Conservation (phyloP, 148 eudicot species). For the Cornus florida region DNA sequence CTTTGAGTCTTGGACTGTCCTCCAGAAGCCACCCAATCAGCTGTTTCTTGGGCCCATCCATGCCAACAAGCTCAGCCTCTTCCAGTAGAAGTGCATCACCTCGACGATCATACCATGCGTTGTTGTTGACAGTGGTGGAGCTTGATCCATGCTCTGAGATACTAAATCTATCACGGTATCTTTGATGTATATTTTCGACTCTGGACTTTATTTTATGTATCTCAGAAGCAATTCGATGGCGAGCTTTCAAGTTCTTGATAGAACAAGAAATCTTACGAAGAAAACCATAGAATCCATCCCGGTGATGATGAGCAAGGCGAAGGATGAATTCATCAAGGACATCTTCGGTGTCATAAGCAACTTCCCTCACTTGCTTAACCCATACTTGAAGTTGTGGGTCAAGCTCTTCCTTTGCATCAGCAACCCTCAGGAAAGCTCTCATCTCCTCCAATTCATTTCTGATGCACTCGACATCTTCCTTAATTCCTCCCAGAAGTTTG, state of each 20-base stretch:
- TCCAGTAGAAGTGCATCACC: slow-evolving; percentile 20
- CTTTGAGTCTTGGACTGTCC: neutral
- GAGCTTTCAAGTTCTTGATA: neutral
- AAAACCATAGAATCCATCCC: neutral
- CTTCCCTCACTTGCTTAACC: neutral
- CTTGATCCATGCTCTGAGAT: too few relatives aligned
- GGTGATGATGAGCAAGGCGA: neutral
- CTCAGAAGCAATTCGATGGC: neutral
- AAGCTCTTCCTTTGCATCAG: too few relatives aligned
- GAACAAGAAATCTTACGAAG: neutral
- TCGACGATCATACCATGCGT: slow-evolving; percentile 6
- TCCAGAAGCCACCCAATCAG: neutral
- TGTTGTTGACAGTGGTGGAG: neutral
- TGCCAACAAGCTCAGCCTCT: slow-evolving; percentile 17
- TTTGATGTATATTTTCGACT: neutral
- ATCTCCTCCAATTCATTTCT: too few relatives aligned
- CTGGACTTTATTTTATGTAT: too few relatives aligned
- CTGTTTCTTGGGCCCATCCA: neutral
- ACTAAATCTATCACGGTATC: neutral
- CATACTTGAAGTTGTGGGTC: too few relatives aligned
- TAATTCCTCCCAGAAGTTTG: too few relatives aligned
- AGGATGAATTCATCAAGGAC: neutral
- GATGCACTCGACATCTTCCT: too few relatives aligned
- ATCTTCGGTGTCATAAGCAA: slow-evolving; percentile 4
- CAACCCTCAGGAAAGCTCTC: too few relatives aligned